Percentiles rank a stretch among this genome's conserved stretches.
These are phyloP conservation scores for Podaxis mareebaensis DNA, from an alignment of 768 basidiomycete genomes.

Conservation along the genomic window DNA sequence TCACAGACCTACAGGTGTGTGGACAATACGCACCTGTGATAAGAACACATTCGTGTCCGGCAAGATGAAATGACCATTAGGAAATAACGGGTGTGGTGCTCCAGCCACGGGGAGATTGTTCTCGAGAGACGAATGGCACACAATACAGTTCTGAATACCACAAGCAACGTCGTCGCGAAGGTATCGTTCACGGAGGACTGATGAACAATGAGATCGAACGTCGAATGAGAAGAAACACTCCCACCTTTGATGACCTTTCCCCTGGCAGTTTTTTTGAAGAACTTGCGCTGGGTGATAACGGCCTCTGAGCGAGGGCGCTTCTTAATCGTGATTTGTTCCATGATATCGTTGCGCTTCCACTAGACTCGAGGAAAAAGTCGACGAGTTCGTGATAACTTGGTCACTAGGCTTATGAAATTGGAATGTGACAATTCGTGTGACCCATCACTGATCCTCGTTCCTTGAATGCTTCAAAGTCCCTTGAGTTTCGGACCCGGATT, in stretches of 20 bases:
- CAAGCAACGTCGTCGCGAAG: constrained; percentile 90
- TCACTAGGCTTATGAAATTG: neutral
- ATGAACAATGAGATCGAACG: neutral
- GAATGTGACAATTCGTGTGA: neutral
- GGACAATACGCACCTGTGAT: constrained; percentile 60
- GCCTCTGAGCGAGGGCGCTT: constrained; percentile 75
- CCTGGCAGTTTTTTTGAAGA: constrained; percentile 92
- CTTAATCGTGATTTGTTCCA: constrained; percentile 67
- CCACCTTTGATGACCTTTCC: constrained; percentile 94
- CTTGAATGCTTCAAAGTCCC: neutral
- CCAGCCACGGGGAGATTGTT: constrained; percentile 60
- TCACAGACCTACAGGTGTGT: neutral
- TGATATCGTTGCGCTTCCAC: constrained; percentile 14
- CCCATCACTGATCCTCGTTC: neutral
- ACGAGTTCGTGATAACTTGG: neutral
- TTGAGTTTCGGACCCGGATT: neutral
- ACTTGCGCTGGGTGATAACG: constrained; percentile 81
- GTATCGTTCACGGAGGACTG: constrained; percentile 92
- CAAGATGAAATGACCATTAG: constrained; percentile 76
- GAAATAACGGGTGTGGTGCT: constrained; percentile 56
- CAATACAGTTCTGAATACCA: constrained; percentile 70
- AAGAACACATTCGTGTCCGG: constrained; percentile 97
- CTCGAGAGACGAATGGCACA: constrained; percentile 50
- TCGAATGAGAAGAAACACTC: constrained; percentile 16
- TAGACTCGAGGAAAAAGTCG: neutral